A percentile compares a stretch with the other conserved stretches of the same genome.
These are phyloP conservation scores for Zopfochytrium polystomum DNA, from an alignment of 371 early-diverging fungal genomes.

Conservation along the genomic window DNA sequence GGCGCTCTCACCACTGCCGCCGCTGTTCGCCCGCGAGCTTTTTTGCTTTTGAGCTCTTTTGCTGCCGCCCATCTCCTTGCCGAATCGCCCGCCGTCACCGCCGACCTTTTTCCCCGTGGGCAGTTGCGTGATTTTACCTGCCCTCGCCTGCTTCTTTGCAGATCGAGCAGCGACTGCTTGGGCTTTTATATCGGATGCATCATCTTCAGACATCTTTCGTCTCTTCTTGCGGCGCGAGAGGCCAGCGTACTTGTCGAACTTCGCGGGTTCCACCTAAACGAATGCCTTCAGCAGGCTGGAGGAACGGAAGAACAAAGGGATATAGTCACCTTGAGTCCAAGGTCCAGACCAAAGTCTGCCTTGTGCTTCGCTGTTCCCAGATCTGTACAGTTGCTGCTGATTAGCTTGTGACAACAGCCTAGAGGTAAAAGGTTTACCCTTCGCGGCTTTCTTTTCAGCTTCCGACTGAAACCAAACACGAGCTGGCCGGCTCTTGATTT, in stretches of 20 bases:
- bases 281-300: conserved; percentile 9
- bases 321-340: neutral
- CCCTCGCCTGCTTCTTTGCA: conserved; percentile 58
- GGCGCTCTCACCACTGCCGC: neutral
- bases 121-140: conserved; percentile 10
- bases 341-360: conserved; percentile 23
- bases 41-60: conserved; percentile 9
- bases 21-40: neutral
- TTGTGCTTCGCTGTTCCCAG: conserved; percentile 33
- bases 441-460: conserved; percentile 34
- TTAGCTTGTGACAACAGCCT: neutral
- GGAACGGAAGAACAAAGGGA: neutral
- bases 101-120: conserved; percentile 11
- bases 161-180: conserved; percentile 49
- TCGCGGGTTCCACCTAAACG: conserved; percentile 37
- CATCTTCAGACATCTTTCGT: conserved; percentile 60
- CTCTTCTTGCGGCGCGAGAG: conserved; percentile 66
- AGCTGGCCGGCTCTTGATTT: conserved; percentile 86
- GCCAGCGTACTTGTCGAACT: conserved; percentile 63
- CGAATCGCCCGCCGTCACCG: conserved; percentile 18
- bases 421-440: conserved; percentile 33
- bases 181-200: conserved; percentile 49
- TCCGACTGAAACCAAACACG: conserved; percentile 90
- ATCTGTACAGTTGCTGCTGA: conserved; percentile 14
- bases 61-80: conserved; percentile 28